Conservation (phyloP, 169 alveolate genomes). For the Cystoisospora suis region DNA sequence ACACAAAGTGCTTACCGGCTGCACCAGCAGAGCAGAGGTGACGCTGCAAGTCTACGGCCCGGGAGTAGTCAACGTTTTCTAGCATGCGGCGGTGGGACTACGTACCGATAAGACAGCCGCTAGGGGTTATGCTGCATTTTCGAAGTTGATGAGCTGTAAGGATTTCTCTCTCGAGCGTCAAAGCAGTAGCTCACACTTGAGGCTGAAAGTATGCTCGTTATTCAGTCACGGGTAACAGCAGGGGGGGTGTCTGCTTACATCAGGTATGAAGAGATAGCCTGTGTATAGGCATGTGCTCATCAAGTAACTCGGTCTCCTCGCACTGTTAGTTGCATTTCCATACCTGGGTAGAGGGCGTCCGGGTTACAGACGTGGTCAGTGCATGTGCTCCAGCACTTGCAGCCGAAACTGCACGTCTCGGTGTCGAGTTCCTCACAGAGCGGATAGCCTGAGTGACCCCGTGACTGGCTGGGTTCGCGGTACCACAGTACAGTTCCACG, state of each 20-base stretch:
- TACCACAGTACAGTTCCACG: not conserved
- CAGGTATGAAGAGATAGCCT: conserved; percentile 5
- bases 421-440: conserved; percentile 56
- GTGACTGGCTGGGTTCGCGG: not conserved
- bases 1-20: conserved; percentile 24
- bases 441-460: conserved; percentile 41
- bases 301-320: not conserved
- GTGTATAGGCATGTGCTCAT: not conserved
- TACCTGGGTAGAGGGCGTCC: conserved; percentile 19
- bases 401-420: conserved; percentile 36
- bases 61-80: not conserved
- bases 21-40: conserved; percentile 38
- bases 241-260: not conserved
- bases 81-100: not conserved
- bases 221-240: not conserved
- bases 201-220: not conserved
- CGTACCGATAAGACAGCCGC: conserved; percentile 42
- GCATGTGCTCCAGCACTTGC: conserved; percentile 66
- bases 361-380: conserved; percentile 26
- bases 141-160: not conserved
- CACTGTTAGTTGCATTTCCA: not conserved
- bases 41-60: conserved; percentile 37
- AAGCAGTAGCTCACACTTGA: not conserved
- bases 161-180: not conserved
- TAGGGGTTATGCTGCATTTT: conserved; percentile 26